Evolutionary conservation across 495 filamentous ascomycete genomes (phyloP).

Genomic region (Diplogelasinospora grovesii): DNA sequence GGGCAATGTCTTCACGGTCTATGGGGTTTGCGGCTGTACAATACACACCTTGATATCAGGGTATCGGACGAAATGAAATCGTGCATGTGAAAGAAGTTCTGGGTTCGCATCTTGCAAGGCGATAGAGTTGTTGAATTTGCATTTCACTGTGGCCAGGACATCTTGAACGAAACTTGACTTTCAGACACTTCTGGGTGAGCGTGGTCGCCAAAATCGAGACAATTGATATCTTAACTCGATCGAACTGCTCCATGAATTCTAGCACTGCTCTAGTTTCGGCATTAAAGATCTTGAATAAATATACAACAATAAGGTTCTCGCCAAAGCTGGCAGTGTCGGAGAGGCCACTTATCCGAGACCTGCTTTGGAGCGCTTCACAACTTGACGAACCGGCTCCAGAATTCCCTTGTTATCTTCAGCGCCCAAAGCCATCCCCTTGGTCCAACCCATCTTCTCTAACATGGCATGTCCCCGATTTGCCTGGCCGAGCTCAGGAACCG

Average conservation of each 20-base stretch:
- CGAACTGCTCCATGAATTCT: too few species aligned
- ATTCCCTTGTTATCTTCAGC: constrained; percentile 80
- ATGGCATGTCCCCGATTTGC: constrained; percentile 83
- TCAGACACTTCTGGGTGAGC: too few species aligned
- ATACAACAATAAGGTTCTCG: too few species aligned
- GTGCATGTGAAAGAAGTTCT: constrained; percentile 57
- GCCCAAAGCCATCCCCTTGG: constrained; percentile 79
- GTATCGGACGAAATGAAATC: constrained; percentile 55
- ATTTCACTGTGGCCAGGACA: too few species aligned
- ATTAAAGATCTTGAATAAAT: not conserved
- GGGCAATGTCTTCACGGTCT: constrained; percentile 70
- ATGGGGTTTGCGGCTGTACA: constrained; percentile 72
- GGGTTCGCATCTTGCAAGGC: too few species aligned
- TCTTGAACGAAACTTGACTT: too few species aligned
- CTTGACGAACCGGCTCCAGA: constrained; percentile 74
- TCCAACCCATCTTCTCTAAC: constrained; percentile 98
- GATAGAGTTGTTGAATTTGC: too few species aligned
- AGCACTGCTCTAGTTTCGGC: too few species aligned
- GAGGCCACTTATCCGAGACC: constrained; percentile 65
- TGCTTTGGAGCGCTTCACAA: constrained; percentile 78
- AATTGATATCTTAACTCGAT: too few species aligned
- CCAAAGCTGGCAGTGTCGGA: too few species aligned
- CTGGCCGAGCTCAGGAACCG: constrained; percentile 73
- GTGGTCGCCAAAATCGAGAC: too few species aligned
- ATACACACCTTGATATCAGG: constrained; percentile 60